Evolutionary conservation across 768 basidiomycete species (phyloP).

Genomic region (Podaxis carcinomalis): DNA sequence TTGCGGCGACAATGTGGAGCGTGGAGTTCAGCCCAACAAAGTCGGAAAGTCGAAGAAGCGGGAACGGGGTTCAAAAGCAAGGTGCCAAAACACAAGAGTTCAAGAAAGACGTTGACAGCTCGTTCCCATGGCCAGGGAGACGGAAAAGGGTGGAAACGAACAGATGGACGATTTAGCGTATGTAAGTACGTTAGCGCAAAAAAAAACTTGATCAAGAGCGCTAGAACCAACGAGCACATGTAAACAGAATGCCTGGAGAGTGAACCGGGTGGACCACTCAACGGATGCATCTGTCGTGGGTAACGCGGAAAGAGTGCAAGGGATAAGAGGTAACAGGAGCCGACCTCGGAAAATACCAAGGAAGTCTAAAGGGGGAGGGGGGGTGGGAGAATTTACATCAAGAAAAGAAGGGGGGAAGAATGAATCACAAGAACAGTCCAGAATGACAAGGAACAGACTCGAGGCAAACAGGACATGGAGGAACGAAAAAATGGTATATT

Average conservation of each 20-base stretch:
- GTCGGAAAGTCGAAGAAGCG: neutral
- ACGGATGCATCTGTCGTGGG: neutral
- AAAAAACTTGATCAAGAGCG: neutral
- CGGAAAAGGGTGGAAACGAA: neutral
- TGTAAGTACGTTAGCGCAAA: slow-evolving; percentile 9
- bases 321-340: neutral
- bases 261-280: neutral
- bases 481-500: slow-evolving; percentile 2
- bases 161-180: neutral
- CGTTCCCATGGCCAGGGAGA: slow-evolving; percentile 8
- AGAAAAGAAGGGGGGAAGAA: neutral
- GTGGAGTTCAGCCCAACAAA: neutral
- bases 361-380: neutral
- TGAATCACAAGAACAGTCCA: slow-evolving; percentile 5
- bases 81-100: slow-evolving; percentile 9
- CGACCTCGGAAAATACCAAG: neutral
- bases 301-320: neutral
- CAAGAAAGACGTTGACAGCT: slow-evolving; percentile 5
- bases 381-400: neutral
- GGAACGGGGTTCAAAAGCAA: slow-evolving; percentile 1
- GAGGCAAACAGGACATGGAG: slow-evolving; percentile 4
- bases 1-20: slow-evolving; percentile 6
- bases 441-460: slow-evolving; percentile 1
- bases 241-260: neutral
- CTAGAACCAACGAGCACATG: neutral